Conservation (phyloP, 1,139 yeast species). For the Saccharomycopsis hybrid region DNA sequence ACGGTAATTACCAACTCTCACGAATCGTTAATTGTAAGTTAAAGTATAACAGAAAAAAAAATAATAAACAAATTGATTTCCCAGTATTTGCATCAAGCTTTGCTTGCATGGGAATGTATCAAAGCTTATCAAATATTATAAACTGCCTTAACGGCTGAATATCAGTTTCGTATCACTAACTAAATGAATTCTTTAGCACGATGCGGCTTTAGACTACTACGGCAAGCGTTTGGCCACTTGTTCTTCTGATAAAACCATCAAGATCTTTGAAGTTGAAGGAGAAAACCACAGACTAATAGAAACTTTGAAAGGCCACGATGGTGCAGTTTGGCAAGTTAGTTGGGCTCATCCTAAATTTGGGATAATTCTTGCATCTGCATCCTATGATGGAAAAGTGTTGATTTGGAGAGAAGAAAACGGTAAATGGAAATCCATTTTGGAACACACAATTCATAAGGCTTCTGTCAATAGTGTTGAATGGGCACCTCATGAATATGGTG, state of each 20-base stretch:
- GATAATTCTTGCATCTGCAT: constrained; percentile 85
- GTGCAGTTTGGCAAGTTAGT: constrained; percentile 98
- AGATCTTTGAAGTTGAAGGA: constrained; percentile 85
- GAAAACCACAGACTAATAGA: constrained; percentile 74
- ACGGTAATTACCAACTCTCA: constrained; percentile 20
- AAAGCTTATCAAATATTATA: not conserved
- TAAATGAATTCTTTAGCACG: constrained; percentile 44
- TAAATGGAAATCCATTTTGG: constrained; percentile 83
- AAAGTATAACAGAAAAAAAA: too few species aligned
- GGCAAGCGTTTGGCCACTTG: constrained; percentile 94
- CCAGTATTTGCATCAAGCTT: not conserved
- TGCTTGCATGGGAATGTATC: not conserved
- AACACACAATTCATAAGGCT: constrained; percentile 85
- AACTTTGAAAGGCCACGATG: constrained; percentile 84
- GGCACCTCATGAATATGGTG: constrained; percentile 98
- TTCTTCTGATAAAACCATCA: constrained; percentile 90
- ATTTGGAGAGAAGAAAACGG: constrained; percentile 95
- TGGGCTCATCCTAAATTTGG: constrained; percentile 99
- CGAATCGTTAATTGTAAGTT: constrained; percentile 18
- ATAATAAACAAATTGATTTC: too few species aligned
- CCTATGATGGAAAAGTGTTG: constrained; percentile 90
- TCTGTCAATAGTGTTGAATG: constrained; percentile 91
- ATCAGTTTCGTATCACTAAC: not conserved
- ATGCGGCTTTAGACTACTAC: constrained; percentile 93
- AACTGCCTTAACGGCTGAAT: too few species aligned